Evolutionary conservation across 2,329 filamentous ascomycete genomes (phyloP), one percentile per base, ranked within the genome.

Genomic region (Cryoendolithus antarcticus): DNA sequence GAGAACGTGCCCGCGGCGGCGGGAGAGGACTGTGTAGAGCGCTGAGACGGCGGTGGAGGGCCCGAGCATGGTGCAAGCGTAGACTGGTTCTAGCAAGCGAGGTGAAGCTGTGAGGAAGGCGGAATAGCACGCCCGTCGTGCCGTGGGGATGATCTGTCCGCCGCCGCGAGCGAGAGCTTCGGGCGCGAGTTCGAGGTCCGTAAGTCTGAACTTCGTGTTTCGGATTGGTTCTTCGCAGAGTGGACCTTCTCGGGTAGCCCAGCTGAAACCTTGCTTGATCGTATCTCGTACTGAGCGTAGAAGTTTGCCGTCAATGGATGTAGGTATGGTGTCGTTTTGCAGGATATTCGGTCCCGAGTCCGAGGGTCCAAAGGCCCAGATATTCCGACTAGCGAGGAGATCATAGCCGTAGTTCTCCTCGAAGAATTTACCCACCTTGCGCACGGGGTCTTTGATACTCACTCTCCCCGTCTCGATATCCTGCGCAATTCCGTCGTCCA

Each of bases 171-270:
- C 93, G 56, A 98, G 96, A 37, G 89, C 82, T 63, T 96, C 86
- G 37, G 78, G 72, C 8, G 88, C 89, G 12, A 98, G 72, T 32
- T 82, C 71, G 39, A 94, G 77, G 57, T 96, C 89, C 45, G 88
- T 96, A 55, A 98, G 77, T 58, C 88, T 86, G 73, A 98, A 98
- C 58, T 94, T 95, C 51, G 86, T 86, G 63, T 98, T 98, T 52
- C 91, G 88, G 56, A 98, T 96, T 28, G 91, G 91, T 67, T 98
- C 91, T 80, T 98, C 91, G 61, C 91, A 96, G 19, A 98, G 70
- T 11, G 91, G 91, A 1, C 91, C 91, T 74, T 98, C 91, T 47
- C 91, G 74, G 27, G 88, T 85, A 36, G 86, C 91, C 91, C 91
- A 98, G 59, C 82, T 86, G 63, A 98, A 98, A 27, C 91, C 91